Base-by-base conservation (phyloP, 2,329 filamentous ascomycete genomes). In the Daldinia sp. region DNA sequence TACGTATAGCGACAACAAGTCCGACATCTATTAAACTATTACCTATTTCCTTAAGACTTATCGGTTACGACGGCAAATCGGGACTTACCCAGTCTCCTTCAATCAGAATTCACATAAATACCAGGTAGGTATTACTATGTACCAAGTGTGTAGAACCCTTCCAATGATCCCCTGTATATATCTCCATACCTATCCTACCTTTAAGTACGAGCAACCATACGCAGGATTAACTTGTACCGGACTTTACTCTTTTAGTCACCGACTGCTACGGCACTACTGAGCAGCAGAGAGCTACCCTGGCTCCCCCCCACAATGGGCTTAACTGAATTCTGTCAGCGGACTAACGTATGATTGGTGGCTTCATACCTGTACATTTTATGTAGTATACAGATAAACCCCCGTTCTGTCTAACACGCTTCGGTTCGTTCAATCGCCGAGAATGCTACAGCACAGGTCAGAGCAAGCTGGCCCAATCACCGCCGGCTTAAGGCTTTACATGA, bases 351-450 rank as follows among this genome's bases (percentile, higher is more conserved):
- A 65, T 73, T 74, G 71, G 72, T 57, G 57, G 51, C 51, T 54
- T 54, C 51, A 54, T 39, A 26, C 26, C 12, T 57, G 42, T 48
- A 26, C 44, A 53, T 37, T 23, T 62, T 20, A 48, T 39, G 57
- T 48, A 65, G 5, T 60, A 39, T 51, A 60, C 64, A 62, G 68
- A 60, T 41, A 51, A 63, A 53, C 37, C 63, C 64, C 66, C 54
- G 44, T 46, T 44, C 58, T 58, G 60, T 65, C 63, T 39, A 58
- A 60, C 56, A 60, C 54, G 37, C 68, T 69, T 75, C 74, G 74
- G 74, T 65, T 74, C 63, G 69, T 73, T 74, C 72, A 61, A 72
- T 70, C 68, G 73, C 74, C 72, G 73, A 75, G 42, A 63, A 63
- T 61, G 57, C 56, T n/a, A 65, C 63, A 68, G 37, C 61, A 39